phyloP scores from a whole-genome alignment of 2,329 filamentous ascomycete genomes.

The Mollisia scopiformis region DNA sequence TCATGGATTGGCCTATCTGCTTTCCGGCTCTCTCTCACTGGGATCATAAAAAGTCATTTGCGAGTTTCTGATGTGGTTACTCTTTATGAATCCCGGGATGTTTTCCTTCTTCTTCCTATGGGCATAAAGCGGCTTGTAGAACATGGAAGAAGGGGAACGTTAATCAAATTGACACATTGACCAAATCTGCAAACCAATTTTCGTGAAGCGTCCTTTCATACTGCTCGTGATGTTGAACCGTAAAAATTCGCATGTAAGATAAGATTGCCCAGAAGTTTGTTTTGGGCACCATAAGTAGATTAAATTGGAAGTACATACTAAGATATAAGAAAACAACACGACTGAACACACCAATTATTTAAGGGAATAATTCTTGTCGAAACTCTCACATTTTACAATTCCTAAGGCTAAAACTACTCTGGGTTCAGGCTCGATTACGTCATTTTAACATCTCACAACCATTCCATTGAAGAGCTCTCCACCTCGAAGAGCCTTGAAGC shows the following conservation, averaged over 20 bases:
- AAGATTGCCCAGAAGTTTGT: too few relatives aligned
- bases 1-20: constrained; percentile 37
- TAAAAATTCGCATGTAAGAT: too few relatives aligned
- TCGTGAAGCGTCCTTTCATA: too few relatives aligned
- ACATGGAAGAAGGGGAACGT: constrained; percentile 32
- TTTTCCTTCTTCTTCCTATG: constrained; percentile 33
- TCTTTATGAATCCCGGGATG: constrained; percentile 29
- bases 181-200: constrained; percentile 7
- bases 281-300: too few relatives aligned
- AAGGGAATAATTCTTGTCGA: too few relatives aligned
- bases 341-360: too few relatives aligned
- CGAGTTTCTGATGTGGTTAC: constrained; percentile 33
- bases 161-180: constrained; percentile 33
- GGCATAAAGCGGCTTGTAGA: constrained; percentile 40
- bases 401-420: background rate
- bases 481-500: background rate
- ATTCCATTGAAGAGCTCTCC: background rate
- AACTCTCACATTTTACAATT: too few relatives aligned
- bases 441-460: background rate
- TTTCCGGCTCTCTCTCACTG: constrained; percentile 32
- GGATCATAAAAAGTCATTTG: constrained; percentile 40
- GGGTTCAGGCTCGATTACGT: background rate
- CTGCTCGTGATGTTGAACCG: background rate
- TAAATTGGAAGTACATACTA: too few relatives aligned
- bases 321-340: too few relatives aligned